Percentiles rank a stretch among this genome's conserved stretches.
phyloP scores from a whole-genome alignment of 2,329 filamentous ascomycete species.

The Helotiales sp. region DNA sequence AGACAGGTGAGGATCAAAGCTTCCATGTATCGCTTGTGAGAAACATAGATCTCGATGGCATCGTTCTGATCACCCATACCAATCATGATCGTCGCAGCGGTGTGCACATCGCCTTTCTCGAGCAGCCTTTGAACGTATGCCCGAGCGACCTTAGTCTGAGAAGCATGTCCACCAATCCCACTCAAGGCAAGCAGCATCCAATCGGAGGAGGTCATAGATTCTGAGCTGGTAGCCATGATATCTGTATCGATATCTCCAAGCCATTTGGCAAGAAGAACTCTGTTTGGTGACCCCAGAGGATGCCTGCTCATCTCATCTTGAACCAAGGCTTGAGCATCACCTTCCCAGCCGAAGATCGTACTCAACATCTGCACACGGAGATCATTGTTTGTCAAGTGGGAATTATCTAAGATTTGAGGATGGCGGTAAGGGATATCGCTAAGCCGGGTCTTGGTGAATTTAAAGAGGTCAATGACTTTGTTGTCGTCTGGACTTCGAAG shows the following conservation, averaged over 20 bases:
- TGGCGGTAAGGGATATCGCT: slow-evolving; percentile 81
- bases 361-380: slow-evolving; percentile 87
- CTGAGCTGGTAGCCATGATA: slow-evolving; percentile 74
- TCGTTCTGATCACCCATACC: slow-evolving; percentile 91
- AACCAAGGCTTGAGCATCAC: slow-evolving; percentile 77
- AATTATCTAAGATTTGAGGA: slow-evolving; percentile 57
- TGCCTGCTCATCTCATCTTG: slow-evolving; percentile 82
- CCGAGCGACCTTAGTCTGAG: slow-evolving; percentile 86
- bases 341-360: slow-evolving; percentile 93
- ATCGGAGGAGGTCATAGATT: slow-evolving; percentile 89
- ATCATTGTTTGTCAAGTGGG: slow-evolving; percentile 71
- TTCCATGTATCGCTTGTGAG: slow-evolving; percentile 89
- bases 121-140: slow-evolving; percentile 88
- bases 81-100: slow-evolving; percentile 88
- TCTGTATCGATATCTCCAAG: slow-evolving; percentile 82
- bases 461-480: slow-evolving; percentile 77
- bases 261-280: slow-evolving; percentile 89
- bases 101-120: slow-evolving; percentile 87
- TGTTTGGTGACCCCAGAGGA: slow-evolving; percentile 68
- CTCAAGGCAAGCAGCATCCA: slow-evolving; percentile 96
- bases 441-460: slow-evolving; percentile 77
- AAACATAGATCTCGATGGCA: slow-evolving; percentile 94
- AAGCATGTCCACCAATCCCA: slow-evolving; percentile 75
- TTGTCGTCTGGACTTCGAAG: slow-evolving; percentile 75
- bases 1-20: slow-evolving; percentile 86